phyloP scores from a whole-genome alignment of 1,284 basidiomycete species.

The Papiliotrema laurentii region DNA sequence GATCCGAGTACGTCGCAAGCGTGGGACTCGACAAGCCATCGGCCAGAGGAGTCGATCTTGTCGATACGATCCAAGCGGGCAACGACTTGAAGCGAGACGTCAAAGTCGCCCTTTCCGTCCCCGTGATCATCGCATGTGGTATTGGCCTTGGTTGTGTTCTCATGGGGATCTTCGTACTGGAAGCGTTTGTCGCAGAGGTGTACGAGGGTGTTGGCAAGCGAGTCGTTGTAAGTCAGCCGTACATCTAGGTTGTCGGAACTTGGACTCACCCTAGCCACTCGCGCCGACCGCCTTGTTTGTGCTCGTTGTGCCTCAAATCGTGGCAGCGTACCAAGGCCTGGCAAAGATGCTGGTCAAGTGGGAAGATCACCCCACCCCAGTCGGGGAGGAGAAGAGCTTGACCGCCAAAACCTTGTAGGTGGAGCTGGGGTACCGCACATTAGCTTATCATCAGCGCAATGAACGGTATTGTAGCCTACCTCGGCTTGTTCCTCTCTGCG shows the following conservation, averaged over 20 bases:
- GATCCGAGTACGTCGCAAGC: conserved; percentile 58
- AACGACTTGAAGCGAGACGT: conserved; percentile 61
- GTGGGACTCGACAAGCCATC: conserved; percentile 45
- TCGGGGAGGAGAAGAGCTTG: conserved; percentile 69
- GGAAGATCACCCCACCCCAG: conserved; percentile 85
- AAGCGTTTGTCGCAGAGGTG: conserved; percentile 76
- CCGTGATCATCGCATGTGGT: conserved; percentile 73
- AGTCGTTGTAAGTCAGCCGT: conserved; percentile 63
- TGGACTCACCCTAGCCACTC: conserved; percentile 55
- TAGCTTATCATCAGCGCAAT: conserved; percentile 52
- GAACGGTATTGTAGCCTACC: conserved; percentile 82
- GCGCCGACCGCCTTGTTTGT: conserved; percentile 81
- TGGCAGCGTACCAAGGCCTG: conserved; percentile 68
- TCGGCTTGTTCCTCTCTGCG: conserved; percentile 74
- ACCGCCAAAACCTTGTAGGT: conserved; percentile 80
- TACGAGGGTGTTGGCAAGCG: conserved; percentile 82
- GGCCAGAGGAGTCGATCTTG: conserved; percentile 13
- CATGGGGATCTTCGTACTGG: conserved; percentile 76
- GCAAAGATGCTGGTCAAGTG: conserved; percentile 72
- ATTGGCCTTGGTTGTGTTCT: conserved; percentile 64
- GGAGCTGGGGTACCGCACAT: not conserved
- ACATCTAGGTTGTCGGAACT: not conserved
- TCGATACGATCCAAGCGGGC: conserved; percentile 29
- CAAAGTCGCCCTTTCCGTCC: conserved; percentile 68
- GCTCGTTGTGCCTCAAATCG: conserved; percentile 73